Conservation (phyloP, 2,329 filamentous ascomycete genomes). For the Fusarium mangiferae region DNA sequence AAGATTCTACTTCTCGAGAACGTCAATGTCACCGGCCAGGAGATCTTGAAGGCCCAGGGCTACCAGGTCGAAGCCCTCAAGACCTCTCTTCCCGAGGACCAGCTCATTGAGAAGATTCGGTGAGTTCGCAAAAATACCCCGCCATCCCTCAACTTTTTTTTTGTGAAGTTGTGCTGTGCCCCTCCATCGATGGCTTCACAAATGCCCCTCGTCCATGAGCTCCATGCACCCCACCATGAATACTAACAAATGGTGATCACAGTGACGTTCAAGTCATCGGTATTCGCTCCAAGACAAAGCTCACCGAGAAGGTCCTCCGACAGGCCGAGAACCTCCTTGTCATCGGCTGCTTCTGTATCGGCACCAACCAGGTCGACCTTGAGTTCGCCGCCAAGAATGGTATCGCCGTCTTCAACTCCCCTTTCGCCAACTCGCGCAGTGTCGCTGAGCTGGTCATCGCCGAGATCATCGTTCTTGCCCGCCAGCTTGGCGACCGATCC, state of each 20-base stretch:
- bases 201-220: conserved; percentile 22
- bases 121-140: conserved; percentile 54
- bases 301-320: conserved; percentile 83
- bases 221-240: conserved; percentile 8
- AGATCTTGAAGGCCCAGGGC: conserved; percentile 84
- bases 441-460: conserved; percentile 96
- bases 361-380: conserved; percentile 94
- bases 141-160: conserved; percentile 24
- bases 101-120: conserved; percentile 97
- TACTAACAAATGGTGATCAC: conserved; percentile 28
- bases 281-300: conserved; percentile 97
- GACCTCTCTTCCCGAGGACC: conserved; percentile 87
- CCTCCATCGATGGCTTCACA: conserved; percentile 19
- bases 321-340: conserved; percentile 96
- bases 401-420: conserved; percentile 98
- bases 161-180: conserved; percentile 26
- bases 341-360: conserved; percentile 98
- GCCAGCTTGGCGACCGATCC: conserved; percentile 92
- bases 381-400: conserved; percentile 84
- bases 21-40: conserved; percentile 88
- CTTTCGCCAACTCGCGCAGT: conserved; percentile 96
- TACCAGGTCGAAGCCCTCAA: conserved; percentile 97
- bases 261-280: conserved; percentile 97
- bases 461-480: conserved; percentile 90
- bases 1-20: conserved; percentile 97